These are phyloP conservation scores for Ganoderma sinense DNA, from an alignment of 1,284 basidiomycete species.

Conservation along the genomic window DNA sequence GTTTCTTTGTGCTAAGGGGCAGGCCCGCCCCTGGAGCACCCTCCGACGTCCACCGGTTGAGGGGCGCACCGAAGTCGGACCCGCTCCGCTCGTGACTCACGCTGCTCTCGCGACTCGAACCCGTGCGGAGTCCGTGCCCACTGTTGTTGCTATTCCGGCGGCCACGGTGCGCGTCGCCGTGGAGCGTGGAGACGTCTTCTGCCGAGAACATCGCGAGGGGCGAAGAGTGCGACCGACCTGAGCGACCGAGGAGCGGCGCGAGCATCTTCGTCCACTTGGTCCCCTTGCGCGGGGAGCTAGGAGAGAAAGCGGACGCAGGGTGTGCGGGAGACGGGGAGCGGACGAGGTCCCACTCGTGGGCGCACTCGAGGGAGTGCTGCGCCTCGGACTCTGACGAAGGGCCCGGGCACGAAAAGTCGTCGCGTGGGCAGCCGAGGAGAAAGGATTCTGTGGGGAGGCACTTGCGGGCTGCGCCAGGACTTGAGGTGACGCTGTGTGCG, in stretches of 20 bases:
- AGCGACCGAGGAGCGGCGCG: slow-evolving; percentile 34
- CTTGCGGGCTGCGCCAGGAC: slow-evolving; percentile 18
- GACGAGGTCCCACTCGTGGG: slow-evolving; percentile 29
- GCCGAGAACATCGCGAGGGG: slow-evolving; percentile 24
- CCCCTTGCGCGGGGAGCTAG: slow-evolving; percentile 25
- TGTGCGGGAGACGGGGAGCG: slow-evolving; percentile 13
- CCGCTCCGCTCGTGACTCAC: slow-evolving; percentile 22
- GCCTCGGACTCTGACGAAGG: slow-evolving; percentile 4
- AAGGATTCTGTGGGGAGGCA: slow-evolving; percentile 19
- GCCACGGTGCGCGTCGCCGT: slow-evolving; percentile 21
- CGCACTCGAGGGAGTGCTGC: slow-evolving; percentile 20
- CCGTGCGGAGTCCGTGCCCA: slow-evolving; percentile 1
- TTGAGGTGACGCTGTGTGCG: slow-evolving; percentile 25
- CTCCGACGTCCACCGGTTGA: slow-evolving; percentile 34
- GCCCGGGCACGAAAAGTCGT: not conserved
- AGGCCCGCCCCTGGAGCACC: slow-evolving; percentile 21
- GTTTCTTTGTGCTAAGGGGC: slow-evolving; percentile 30
- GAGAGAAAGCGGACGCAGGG: not conserved
- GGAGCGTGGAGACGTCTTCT: slow-evolving; percentile 29
- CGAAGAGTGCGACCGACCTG: slow-evolving; percentile 2
- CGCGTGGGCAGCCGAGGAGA: slow-evolving; percentile 27
- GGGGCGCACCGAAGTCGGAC: slow-evolving; percentile 32
- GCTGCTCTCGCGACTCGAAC: slow-evolving; percentile 22
- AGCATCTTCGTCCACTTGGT: slow-evolving; percentile 36
- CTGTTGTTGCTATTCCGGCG: slow-evolving; percentile 17